Base-by-base conservation (phyloP, 2,329 filamentous ascomycete genomes). In the Trichoderma aggressivum region DNA sequence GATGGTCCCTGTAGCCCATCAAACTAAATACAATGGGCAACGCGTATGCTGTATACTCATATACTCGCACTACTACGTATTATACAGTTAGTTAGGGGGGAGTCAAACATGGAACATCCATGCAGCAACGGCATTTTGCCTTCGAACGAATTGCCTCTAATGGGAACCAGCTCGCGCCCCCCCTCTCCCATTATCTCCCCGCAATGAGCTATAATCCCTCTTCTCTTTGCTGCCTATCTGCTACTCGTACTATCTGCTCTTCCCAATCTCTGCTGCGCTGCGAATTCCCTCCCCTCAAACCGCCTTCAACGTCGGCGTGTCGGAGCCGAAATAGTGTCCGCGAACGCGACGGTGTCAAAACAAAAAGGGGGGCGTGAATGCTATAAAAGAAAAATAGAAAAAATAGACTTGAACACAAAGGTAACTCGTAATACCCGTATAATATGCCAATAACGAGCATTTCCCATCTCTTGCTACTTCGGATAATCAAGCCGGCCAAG, bases 61-160 rank as follows among this genome's bases (percentile, higher is more conserved):
- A 39, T 39, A n/a, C n/a, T n/a, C 36, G 16, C 18, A 39, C 36
- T 39, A 39, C n/a, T n/a, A n/a, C n/a, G n/a, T n/a, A n/a, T 39
- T 39, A 8, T 39, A 18, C 36, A 39, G 36, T 39, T 39, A 39
- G 16, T n/a, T n/a, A n/a, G 36, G 36, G 36, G 36, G 5, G 7
- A 24, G 11, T 12, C 32, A 65, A 30, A 56, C 63, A 66, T 28
- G 63, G 63, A 21, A 16, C 4, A 43, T 58, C 63, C 63, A 58
- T 66, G 63, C 53, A 12, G 1, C 3, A 28, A 56, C 30, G 43
- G 32, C 10, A 34, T 65, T 55, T 34, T 36, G 32, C 50, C 63
- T 66, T 66, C 63, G 32, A 39, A 43, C 24, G 63, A 66, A 66
- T 66, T 66, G 32, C 63, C 63, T 66, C 63, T 56, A 43, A 39